Base-by-base conservation (phyloP, 2,329 filamentous ascomycete species). In the Magnaporthiopsis incrustans region DNA sequence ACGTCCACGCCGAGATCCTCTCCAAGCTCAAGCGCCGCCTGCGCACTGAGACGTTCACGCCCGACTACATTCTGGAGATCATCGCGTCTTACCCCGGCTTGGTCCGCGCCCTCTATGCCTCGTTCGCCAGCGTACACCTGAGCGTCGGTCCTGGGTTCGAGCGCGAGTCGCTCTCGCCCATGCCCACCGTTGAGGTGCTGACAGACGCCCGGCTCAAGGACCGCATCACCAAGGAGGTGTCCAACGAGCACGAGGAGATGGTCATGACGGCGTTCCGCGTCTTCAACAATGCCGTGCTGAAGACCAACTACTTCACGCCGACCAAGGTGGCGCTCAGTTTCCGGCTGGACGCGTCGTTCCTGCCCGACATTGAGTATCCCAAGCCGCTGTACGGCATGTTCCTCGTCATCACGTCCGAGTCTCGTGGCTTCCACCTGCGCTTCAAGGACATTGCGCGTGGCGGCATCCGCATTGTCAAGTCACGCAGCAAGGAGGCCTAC, bases 321-420 rank as follows among this genome's bases (percentile, higher is more conserved):
- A 99, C 95, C 68, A 99, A 99, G 83, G 94, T 99, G 56, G 95
- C 95, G 12, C 84, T 99, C 70, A 97, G 92, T 80, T 99, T 99
- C 86, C 90, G 95, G 64, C 81, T 99, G 67, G 89, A 97, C 73
- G 91, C 92, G 8, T 83, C 80, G 57, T 99, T 99, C 84, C 81
- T 99, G 53, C 95, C 95, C 5, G 84, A 89, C 66, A 87, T 93
- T 63, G 95, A 99, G 77, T 99, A 99, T 76, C 91, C 95, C 59
- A 91, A 94, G 75, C 91, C 89, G 8, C 82, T 99, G 11, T 99
- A 95, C 71, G 95, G 95, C 68, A 99, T 99, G 95, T 99, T 99
- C 83, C 83, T 99, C 62, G 91, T 99, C 68, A 97, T 99, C 76
- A 92, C 92, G 71, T 94, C 95, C 14, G 95, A 99, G 78, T 96